Conservation (phyloP, 106 monocot species). For the Dioscorea alata region DNA sequence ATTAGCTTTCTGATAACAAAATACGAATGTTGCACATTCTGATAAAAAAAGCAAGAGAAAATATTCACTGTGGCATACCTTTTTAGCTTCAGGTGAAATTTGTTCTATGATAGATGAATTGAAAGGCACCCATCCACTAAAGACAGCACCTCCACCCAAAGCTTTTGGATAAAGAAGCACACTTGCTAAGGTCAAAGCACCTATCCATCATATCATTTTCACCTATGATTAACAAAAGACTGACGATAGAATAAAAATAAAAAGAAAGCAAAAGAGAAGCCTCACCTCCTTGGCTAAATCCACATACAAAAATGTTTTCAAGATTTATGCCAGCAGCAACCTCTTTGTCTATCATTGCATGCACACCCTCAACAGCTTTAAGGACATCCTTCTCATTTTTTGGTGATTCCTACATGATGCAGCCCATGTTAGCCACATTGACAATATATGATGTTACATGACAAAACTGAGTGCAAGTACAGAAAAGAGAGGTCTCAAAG, state of each 20-base stretch:
- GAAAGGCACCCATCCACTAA: slow-evolving; percentile 95
- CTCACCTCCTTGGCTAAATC: slow-evolving; percentile 94
- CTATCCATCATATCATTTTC: slow-evolving; percentile 23
- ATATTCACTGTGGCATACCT: slow-evolving; percentile 27
- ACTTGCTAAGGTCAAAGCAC: slow-evolving; percentile 86
- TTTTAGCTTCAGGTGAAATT: slow-evolving; percentile 75
- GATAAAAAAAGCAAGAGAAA: too few relatives aligned
- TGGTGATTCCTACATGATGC: slow-evolving; percentile 57
- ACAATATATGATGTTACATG: too few relatives aligned
- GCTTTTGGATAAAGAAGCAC: slow-evolving; percentile 83
- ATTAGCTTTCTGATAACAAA: too few relatives aligned
- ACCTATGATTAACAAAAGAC: background rate
- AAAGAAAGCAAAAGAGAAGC: slow-evolving; percentile 1
- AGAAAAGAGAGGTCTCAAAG: too few relatives aligned
- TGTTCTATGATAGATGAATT: slow-evolving; percentile 57
- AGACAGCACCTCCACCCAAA: slow-evolving; percentile 79
- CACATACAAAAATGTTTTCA: slow-evolving; percentile 81
- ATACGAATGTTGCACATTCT: too few relatives aligned
- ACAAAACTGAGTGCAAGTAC: too few relatives aligned
- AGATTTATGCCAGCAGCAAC: slow-evolving; percentile 63
- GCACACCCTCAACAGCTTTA: slow-evolving; percentile 70
- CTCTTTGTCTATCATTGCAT: slow-evolving; percentile 79
- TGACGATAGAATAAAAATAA: background rate
- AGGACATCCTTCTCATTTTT: slow-evolving; percentile 66
- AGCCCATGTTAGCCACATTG: background rate